A percentile compares a stretch with the other conserved stretches of the same genome.
phyloP scores from a whole-genome alignment of 192 early-diverging fungal genomes.

The Diversispora epigaea region DNA sequence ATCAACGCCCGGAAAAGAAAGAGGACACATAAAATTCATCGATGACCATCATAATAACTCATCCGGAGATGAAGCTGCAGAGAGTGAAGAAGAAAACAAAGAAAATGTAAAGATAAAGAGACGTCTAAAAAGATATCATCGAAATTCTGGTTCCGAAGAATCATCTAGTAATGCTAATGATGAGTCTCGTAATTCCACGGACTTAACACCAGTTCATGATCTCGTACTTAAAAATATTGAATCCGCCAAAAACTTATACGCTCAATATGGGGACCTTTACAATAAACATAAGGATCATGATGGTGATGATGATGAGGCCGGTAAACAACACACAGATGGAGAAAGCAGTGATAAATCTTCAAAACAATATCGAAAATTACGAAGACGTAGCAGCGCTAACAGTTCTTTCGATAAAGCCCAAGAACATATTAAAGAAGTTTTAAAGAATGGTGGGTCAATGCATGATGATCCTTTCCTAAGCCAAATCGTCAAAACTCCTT shows the following conservation, averaged over 20 bases:
- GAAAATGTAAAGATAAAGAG: not conserved
- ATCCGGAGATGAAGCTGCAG: not conserved
- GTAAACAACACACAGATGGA: not conserved
- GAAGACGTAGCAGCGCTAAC: slow-evolving; percentile 39
- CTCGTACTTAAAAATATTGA: too few species aligned
- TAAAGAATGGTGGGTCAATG: slow-evolving; percentile 39
- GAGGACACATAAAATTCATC: slow-evolving; percentile 16
- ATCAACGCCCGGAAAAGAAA: not conserved
- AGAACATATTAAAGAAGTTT: slow-evolving; percentile 43
- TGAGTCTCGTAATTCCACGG: too few species aligned
- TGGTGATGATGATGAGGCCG: not conserved
- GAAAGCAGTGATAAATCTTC: slow-evolving; percentile 5
- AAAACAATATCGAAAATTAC: slow-evolving; percentile 34
- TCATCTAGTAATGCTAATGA: too few species aligned
- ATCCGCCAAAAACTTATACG: too few species aligned
- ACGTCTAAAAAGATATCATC: not conserved
- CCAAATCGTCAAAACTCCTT: slow-evolving; percentile 25
- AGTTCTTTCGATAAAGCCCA: slow-evolving; percentile 43
- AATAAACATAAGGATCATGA: not conserved
- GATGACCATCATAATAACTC: slow-evolving; percentile 1
- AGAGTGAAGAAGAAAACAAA: not conserved
- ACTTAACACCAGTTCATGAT: too few species aligned
- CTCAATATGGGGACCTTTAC: too few species aligned
- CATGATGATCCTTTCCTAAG: slow-evolving; percentile 29
- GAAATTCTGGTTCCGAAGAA: too few species aligned